Percentiles rank a stretch among this genome's conserved stretches.
These are phyloP conservation scores for peach (Prunus persica) DNA, from an alignment of 306 rosid species.

Conservation along the genomic window DNA sequence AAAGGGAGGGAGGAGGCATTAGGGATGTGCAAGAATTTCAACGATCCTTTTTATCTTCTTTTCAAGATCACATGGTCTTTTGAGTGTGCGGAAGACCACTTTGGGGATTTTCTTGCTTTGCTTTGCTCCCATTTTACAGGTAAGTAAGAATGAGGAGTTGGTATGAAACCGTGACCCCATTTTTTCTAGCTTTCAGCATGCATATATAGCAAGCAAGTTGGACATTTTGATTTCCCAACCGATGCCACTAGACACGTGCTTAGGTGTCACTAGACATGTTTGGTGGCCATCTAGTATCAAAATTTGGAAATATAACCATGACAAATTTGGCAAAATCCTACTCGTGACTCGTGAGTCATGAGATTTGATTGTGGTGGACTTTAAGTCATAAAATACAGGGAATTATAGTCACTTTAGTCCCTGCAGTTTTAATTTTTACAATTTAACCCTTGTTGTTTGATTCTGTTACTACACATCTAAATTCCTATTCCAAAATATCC, in stretches of 20 bases:
- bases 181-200: background rate
- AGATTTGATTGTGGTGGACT: background rate
- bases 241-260: background rate
- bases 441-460: no score
- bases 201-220: background rate
- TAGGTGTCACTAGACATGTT: background rate
- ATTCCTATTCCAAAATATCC: no score
- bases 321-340: background rate
- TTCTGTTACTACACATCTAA: no score
- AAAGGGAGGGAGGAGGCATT: background rate
- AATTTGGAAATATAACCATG: no score
- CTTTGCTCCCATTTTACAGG: background rate
- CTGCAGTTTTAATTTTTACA: no score
- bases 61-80: constrained; percentile 3
- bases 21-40: constrained; percentile 19
- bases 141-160: constrained; percentile 9
- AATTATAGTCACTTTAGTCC: no score
- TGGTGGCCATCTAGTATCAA: no score
- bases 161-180: background rate
- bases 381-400: no score
- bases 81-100: constrained; percentile 1
- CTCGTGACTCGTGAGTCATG: constrained; percentile 32
- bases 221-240: background rate
- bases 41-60: background rate
- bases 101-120: background rate